Base-by-base conservation (phyloP, 306 rosid species). In the Crataegus laevigata region DNA sequence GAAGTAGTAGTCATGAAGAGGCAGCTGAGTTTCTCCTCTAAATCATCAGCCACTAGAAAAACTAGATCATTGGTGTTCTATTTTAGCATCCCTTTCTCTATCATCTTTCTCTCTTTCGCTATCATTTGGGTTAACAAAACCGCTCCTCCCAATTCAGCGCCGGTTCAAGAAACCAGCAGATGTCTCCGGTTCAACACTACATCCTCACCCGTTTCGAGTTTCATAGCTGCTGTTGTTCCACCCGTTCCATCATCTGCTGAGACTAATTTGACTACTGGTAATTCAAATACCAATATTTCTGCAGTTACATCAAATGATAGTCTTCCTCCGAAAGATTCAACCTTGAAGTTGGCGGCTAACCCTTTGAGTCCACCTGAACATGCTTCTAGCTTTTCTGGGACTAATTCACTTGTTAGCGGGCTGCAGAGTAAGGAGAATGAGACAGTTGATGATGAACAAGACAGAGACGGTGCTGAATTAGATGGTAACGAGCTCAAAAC, bases 41-140 rank as follows among this genome's bases (percentile, higher is more conserved):
- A 40, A 40, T 40, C 89, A 80, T 91, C 96, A 40, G 12, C 12
- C 43, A 40, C 43, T 40, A 40, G 43, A 40, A 40, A 2, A 88
- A 85, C 89, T 2, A 87, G 93, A 80, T 81, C 87, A 57, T 52
- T 92, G 75, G 84, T 94, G 0, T 88, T 87, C 52, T 84, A 89
- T 3, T 91, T 90, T 69, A 86, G 88, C 43, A 85, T 94, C 72
- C 81, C 80, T 29, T 91, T 96, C 30, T 90, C 93, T 18, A 25
- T 84, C 51, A 12, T 90, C 84, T 86, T 88, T 82, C 81, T 91
- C 62, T 75, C 85, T 19, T 73, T 88, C 74, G 85, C 90, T 79
- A 78, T 90, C 26, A 51, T 88, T 22, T 91, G 93, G 96, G 76
- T 89, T 26, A 66, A 79, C 50, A 87, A 86, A 67, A 76, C 81